These are phyloP conservation scores for Alternaria tenuissima DNA, from an alignment of 2,329 filamentous ascomycete genomes.

Conservation along the genomic window DNA sequence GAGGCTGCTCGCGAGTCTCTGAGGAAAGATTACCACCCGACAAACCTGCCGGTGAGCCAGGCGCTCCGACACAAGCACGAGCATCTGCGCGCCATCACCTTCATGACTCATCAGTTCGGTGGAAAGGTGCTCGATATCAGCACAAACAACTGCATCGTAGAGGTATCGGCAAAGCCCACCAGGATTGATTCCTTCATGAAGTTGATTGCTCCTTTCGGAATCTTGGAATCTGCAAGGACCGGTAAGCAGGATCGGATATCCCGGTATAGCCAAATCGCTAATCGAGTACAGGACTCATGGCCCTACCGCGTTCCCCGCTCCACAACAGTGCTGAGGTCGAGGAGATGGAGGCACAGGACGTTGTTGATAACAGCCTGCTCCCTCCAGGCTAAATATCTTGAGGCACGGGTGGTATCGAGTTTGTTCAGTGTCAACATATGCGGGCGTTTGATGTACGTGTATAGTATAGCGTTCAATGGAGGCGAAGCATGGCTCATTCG, in stretches of 20 bases:
- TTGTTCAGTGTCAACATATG: constrained; percentile 7
- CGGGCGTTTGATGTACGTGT: constrained; percentile 11
- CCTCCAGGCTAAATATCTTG: constrained; percentile 75
- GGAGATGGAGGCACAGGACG: constrained; percentile 88
- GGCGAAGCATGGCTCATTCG: not conserved
- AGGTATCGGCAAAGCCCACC: constrained; percentile 90
- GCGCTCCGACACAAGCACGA: constrained; percentile 96
- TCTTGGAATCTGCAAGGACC: constrained; percentile 93
- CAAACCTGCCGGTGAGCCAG: constrained; percentile 83
- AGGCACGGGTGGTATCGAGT: constrained; percentile 1
- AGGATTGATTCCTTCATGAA: constrained; percentile 99
- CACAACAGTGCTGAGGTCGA: constrained; percentile 75
- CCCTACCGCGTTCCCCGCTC: constrained; percentile 89
- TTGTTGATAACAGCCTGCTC: constrained; percentile 92
- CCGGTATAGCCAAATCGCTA: constrained; percentile 13
- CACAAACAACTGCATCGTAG: constrained; percentile 98
- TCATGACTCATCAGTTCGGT: constrained; percentile 95
- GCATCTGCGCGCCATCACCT: constrained; percentile 94
- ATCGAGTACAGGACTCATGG: constrained; percentile 76
- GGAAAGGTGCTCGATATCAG: constrained; percentile 98
- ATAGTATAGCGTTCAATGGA: constrained; percentile 15
- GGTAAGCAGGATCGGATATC: constrained; percentile 56
- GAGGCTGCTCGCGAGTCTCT: constrained; percentile 53
- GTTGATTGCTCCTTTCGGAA: constrained; percentile 91
- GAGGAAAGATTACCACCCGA: constrained; percentile 82